A percentile compares a stretch with the other conserved stretches of the same genome.
These are phyloP conservation scores for Yamadazyma conglobata DNA, from an alignment of 1,139 yeast genomes.

Conservation along the genomic window DNA sequence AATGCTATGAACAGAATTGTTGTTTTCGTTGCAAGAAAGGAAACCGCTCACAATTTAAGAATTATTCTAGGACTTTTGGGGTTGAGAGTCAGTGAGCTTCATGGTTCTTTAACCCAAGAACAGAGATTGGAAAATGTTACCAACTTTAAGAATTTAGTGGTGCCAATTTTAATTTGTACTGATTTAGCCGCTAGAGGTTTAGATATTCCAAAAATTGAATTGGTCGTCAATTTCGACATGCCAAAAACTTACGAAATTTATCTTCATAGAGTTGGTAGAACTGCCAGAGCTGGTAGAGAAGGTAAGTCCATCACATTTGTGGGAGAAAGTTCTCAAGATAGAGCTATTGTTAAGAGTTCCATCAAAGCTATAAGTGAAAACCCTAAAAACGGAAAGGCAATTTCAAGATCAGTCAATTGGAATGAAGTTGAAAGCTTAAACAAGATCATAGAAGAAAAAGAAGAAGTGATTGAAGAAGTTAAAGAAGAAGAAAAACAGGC, in stretches of 20 bases:
- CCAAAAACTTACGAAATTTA: constrained; percentile 89
- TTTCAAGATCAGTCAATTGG: constrained; percentile 90
- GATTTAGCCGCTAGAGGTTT: constrained; percentile 99
- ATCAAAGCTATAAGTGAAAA: constrained; percentile 55
- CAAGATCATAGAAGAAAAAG: constrained; percentile 55
- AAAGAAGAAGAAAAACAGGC: constrained; percentile 85
- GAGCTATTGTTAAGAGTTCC: constrained; percentile 85
- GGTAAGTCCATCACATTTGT: constrained; percentile 93
- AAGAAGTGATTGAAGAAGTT: constrained; percentile 65
- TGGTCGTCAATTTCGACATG: constrained; percentile 92
- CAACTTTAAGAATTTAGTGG: constrained; percentile 74
- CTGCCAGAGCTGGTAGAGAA: constrained; percentile 98
- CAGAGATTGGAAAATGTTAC: constrained; percentile 86
- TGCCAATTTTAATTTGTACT: constrained; percentile 89
- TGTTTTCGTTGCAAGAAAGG: constrained; percentile 88
- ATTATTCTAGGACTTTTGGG: constrained; percentile 85
- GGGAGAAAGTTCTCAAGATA: constrained; percentile 82
- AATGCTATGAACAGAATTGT: constrained; percentile 67
- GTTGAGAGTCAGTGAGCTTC: constrained; percentile 84
- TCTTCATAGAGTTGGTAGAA: constrained; percentile 97
- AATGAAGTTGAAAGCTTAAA: constrained; percentile 67
- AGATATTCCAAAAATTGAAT: constrained; percentile 96
- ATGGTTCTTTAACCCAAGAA: constrained; percentile 92
- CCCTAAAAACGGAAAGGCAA: constrained; percentile 52
- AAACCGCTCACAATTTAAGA: constrained; percentile 82